Evolutionary conservation across 345 rosid genomes (phyloP), one percentile per base, ranked within the genome.

Genomic region (Rhodomyrtus tomentosa): DNA sequence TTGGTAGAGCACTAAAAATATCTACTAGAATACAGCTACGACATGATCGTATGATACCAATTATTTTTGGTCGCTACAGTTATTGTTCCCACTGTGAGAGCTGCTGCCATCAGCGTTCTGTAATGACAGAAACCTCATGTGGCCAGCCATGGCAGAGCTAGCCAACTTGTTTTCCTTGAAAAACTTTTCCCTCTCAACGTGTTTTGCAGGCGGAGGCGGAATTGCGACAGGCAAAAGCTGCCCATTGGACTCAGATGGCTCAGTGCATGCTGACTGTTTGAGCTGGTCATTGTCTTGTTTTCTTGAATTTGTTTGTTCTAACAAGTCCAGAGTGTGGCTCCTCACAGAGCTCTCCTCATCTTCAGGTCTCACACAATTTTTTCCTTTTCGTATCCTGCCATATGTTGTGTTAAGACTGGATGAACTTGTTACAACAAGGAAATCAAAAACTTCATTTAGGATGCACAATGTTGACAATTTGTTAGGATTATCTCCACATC

Each of bases 141-240:
- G 98, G 83, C 92, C 94, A 42, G 92, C 85, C 80, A 91, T 80
- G 29, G 85, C 89, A 6, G 95, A 90, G 54, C 95, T 91, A 21
- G 92, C 98, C 5, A 84, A 90, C 89, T 91, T 95, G 85, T 94
- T 95, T 86, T 94, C 98, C 96, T 92, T 90, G 84, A 97, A 97
- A 90, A 95, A 97, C n/a, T 56, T 94, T 85, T 97, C 98, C 92
- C 99, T 92, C 89, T 97, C 98, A 13, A 91, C 15, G 38, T 93
- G 98, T 87, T 95, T 95, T 80, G 99, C 92, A 73, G 99, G 98
- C 18, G 99, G 99, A 10, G 99, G 99, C 20, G 99, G 99, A 85
- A 97, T 94, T 25, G 88, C 93, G 80, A 92, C 90, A 29, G 92
- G 82, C 29, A 93, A 90, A 36, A 88, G 87, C 76, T 92, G 89